Conservation (phyloP, 2,329 filamentous ascomycete species). For the Pyrenochaeta sp. region DNA sequence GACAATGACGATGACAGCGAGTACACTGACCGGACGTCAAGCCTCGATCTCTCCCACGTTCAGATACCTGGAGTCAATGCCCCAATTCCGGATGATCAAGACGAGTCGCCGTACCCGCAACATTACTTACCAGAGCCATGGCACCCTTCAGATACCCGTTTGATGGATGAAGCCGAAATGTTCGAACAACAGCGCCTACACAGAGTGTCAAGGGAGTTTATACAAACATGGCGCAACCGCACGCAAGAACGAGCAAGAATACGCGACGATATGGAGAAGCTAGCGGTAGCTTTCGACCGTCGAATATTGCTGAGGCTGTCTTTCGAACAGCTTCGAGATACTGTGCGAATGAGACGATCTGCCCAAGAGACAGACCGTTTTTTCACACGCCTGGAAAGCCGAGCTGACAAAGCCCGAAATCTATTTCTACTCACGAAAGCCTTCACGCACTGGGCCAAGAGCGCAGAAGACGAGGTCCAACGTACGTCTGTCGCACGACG, state of each 20-base stretch:
- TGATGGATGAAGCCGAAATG: conserved; percentile 60
- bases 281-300: conserved; percentile 59
- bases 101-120: conserved; percentile 18
- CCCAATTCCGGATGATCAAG: conserved; percentile 35
- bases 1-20: conserved; percentile 41
- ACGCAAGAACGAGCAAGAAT: conserved; percentile 30
- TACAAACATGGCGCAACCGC: conserved; percentile 59
- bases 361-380: conserved; percentile 60
- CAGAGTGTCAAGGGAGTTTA: conserved; percentile 34
- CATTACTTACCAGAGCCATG: conserved; percentile 52
- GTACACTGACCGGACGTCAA: conserved; percentile 40
- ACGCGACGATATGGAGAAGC: conserved; percentile 34
- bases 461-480: conserved; percentile 70
- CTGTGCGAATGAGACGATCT: conserved; percentile 48
- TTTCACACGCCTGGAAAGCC: conserved; percentile 64
- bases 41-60: conserved; percentile 38
- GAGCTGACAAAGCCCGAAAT: conserved; percentile 70
- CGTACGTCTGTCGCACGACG: conserved; percentile 73
- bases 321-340: conserved; percentile 53
- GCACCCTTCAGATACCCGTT: conserved; percentile 59
- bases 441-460: conserved; percentile 74
- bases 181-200: conserved; percentile 44
- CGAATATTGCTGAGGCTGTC: conserved; percentile 61
- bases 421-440: conserved; percentile 71
- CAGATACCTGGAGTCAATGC: conserved; percentile 49